Evolutionary conservation across 140 eudicot genomes (phyloP).

Genomic region (Erigeron philadelphicus): DNA sequence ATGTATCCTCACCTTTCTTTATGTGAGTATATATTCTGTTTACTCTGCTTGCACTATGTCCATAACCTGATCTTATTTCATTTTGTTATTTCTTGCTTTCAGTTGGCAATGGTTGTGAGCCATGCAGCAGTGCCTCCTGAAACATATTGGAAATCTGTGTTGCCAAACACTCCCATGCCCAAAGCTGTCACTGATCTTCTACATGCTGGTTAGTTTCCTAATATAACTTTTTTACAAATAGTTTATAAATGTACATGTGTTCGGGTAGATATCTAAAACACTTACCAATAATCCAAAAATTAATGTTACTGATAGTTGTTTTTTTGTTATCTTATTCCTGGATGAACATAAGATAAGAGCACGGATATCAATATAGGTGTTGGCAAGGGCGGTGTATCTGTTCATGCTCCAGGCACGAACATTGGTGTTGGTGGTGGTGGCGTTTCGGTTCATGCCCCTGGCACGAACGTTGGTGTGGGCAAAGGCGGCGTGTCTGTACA

Average conservation of each 20-base stretch:
- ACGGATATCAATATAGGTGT: conserved; percentile 36
- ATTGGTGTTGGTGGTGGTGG: conserved; percentile 24
- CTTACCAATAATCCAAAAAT: background rate
- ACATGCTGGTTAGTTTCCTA: conserved; percentile 4
- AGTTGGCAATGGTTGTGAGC: conserved; percentile 46
- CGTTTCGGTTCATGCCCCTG: conserved; percentile 10
- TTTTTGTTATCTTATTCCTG: conserved; percentile 18
- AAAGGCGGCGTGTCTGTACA: conserved; percentile 42
- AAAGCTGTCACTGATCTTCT: conserved; percentile 38
- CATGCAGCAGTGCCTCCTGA: conserved; percentile 54
- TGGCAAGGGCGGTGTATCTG: conserved; percentile 43
- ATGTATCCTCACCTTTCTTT: conserved; percentile 38
- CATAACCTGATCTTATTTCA: background rate
- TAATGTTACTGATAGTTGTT: background rate
- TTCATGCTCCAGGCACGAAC: conserved; percentile 24
- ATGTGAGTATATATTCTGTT: conserved; percentile 32
- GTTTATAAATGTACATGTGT: background rate
- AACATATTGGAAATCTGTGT: conserved; percentile 55
- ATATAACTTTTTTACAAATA: background rate
- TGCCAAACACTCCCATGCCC: conserved; percentile 68
- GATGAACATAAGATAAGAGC: conserved; percentile 51
- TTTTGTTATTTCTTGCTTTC: conserved; percentile 12
- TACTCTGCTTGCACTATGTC: background rate
- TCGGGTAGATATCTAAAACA: background rate
- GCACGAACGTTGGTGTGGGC: conserved; percentile 36